A percentile compares a stretch with the other conserved stretches of the same genome.
Conservation (phyloP, 2,329 filamentous ascomycete species). For the Dothidotthia symphoricarpi region DNA sequence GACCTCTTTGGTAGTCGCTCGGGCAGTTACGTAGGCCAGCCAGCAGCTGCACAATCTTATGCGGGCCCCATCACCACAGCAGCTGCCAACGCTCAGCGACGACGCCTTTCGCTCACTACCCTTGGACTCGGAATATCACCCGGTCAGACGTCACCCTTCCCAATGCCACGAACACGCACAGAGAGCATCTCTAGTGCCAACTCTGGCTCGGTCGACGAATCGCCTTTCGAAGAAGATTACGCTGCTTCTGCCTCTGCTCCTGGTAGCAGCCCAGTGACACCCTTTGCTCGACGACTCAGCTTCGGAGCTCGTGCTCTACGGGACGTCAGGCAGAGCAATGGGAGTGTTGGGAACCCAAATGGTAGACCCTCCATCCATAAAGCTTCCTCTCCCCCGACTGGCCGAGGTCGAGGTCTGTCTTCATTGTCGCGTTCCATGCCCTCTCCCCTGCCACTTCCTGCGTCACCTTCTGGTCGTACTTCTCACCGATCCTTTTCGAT, state of each 20-base stretch:
- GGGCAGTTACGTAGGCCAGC: conserved; percentile 35
- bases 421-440: conserved; percentile 42
- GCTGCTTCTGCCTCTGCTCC: conserved; percentile 52
- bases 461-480: conserved; percentile 17
- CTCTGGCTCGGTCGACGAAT: conserved; percentile 50
- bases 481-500: conserved; percentile 26
- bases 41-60: conserved; percentile 30
- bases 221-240: conserved; percentile 56
- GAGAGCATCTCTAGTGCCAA: conserved; percentile 51
- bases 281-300: conserved; percentile 82
- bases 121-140: conserved; percentile 49
- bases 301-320: conserved; percentile 80
- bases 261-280: conserved; percentile 64
- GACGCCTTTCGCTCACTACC: conserved; percentile 52
- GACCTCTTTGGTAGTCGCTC: conserved; percentile 46
- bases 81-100: conserved; percentile 50
- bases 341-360: conserved; percentile 57
- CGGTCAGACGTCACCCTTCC: conserved; percentile 45
- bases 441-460: conserved; percentile 23
- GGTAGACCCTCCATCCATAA: conserved; percentile 57
- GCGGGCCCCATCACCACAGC: conserved; percentile 51
- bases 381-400: conserved; percentile 53
- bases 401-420: conserved; percentile 59
- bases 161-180: conserved; percentile 41
- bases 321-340: conserved; percentile 60